Evolutionary conservation across 169 alveolate species (phyloP), one percentile per base, ranked within the genome.

Genomic region (Eimeria acervulina): DNA sequence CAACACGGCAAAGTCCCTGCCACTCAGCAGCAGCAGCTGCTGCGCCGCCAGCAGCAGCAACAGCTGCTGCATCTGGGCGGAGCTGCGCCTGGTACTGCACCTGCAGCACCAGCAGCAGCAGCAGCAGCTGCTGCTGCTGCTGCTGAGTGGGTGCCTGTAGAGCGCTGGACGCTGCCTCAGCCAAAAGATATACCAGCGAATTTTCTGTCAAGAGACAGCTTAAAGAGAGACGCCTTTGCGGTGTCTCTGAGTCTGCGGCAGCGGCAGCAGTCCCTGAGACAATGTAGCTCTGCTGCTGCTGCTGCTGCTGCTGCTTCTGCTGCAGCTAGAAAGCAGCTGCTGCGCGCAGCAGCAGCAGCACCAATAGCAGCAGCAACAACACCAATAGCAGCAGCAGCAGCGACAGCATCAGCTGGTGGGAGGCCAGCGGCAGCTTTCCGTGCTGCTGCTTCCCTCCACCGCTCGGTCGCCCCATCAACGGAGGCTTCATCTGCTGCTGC

Each of bases 91-190:
- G 83, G 44, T 72, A 13, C 83, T 31, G 47, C 83, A 23, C 21
- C 4, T n/a, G 40, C 83, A 23, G 47, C 83, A 15, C 44, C 83
- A 23, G 52, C 44, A 23, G 83, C 83, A 7, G 83, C 55, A 13
- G 59, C 89, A 78, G 66, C 55, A 40, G 31, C 89, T 2, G 66
- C 33, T 23, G 55, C 63, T 21, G 66, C 89, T 23, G 89, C 89
- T 21, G 66, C 89, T 23, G 89, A 28, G 42, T 12, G 59, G 36
- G 33, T 15, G 44, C 66, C 89, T 0, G 66, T 44, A 28, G 31
- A 26, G 61, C 89, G 89, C 10, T 78, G 89, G 89, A 40, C 89
- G 6, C 1, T 78, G 63, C 89, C 89, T 10, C 26, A 17, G 4
- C 31, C 66, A 51, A 38, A 59, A 78, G 89, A 42, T 10, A 78